phyloP scores from a whole-genome alignment of 495 filamentous ascomycete genomes.

The Lophiotrema nucula region DNA sequence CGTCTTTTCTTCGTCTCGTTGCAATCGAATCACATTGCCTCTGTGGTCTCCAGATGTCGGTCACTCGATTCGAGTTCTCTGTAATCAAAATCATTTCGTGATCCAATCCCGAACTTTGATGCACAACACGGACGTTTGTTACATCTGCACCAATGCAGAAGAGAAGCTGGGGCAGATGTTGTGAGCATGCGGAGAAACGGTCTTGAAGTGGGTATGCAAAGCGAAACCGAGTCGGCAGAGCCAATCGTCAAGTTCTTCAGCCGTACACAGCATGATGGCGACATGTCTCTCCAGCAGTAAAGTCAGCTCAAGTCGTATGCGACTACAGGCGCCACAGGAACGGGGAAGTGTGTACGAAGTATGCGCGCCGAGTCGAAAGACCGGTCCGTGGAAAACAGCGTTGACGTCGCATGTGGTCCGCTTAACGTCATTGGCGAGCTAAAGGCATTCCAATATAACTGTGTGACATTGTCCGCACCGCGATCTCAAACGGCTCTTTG shows the following conservation, averaged over 20 bases:
- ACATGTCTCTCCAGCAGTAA: slow-evolving; percentile 1
- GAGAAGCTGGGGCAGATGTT: too few relatives aligned
- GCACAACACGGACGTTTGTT: too few relatives aligned
- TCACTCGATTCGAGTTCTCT: too few relatives aligned
- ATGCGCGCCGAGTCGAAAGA: background rate
- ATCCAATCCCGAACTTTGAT: too few relatives aligned
- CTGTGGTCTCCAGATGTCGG: too few relatives aligned
- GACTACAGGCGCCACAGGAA: background rate
- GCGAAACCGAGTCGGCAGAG: background rate
- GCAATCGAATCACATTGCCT: too few relatives aligned
- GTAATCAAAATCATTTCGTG: too few relatives aligned
- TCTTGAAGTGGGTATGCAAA: background rate
- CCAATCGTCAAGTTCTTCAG: background rate
- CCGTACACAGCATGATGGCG: background rate
- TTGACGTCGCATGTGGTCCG: background rate
- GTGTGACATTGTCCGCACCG: background rate
- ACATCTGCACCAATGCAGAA: too few relatives aligned
- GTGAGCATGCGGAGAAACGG: background rate
- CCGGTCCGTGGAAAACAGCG: background rate
- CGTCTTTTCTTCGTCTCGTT: too few relatives aligned
- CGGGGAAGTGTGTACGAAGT: background rate
- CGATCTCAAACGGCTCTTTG: too few relatives aligned
- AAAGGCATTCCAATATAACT: background rate
- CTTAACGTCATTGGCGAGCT: background rate
- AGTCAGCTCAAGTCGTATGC: background rate